These are phyloP conservation scores for Aspergillus sclerotialis DNA, from an alignment of 2,329 filamentous ascomycete genomes.

Conservation along the genomic window DNA sequence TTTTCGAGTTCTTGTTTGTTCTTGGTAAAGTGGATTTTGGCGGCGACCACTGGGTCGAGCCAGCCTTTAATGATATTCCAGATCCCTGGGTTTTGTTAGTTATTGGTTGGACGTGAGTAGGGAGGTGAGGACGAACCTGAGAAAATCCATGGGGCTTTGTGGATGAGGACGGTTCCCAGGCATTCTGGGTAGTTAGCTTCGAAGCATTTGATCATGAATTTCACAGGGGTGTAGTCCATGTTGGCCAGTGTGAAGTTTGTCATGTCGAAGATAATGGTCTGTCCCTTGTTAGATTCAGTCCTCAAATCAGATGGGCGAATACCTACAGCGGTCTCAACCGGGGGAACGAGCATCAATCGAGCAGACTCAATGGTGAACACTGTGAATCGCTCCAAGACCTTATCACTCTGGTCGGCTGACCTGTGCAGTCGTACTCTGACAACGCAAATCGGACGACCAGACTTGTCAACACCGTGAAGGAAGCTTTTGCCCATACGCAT, in stretches of 20 bases:
- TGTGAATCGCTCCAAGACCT: slow-evolving; percentile 79
- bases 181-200: slow-evolving; percentile 97
- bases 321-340: slow-evolving; percentile 86
- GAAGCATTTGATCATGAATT: slow-evolving; percentile 99
- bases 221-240: slow-evolving; percentile 96
- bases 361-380: slow-evolving; percentile 92
- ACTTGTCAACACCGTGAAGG: slow-evolving; percentile 77
- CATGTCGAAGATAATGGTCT: slow-evolving; percentile 96
- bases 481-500: slow-evolving; percentile 89
- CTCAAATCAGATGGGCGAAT: slow-evolving; percentile 1
- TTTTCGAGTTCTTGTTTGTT: slow-evolving; percentile 68
- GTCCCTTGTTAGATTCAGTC: slow-evolving; percentile 13
- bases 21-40: slow-evolving; percentile 90
- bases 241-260: slow-evolving; percentile 88
- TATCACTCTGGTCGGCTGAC: slow-evolving; percentile 72
- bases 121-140: slow-evolving; percentile 54
- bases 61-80: slow-evolving; percentile 94
- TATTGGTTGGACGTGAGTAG: slow-evolving; percentile 3
- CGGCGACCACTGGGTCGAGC: slow-evolving; percentile 92
- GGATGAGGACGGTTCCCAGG: slow-evolving; percentile 80
- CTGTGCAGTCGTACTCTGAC: slow-evolving; percentile 77
- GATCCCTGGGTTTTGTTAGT: slow-evolving; percentile 53
- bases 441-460: slow-evolving; percentile 77
- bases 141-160: slow-evolving; percentile 96
- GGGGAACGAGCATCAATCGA: slow-evolving; percentile 70